Base-by-base conservation (phyloP, 805 yeast species). In the Sugiyamaella lignohabitans region DNA sequence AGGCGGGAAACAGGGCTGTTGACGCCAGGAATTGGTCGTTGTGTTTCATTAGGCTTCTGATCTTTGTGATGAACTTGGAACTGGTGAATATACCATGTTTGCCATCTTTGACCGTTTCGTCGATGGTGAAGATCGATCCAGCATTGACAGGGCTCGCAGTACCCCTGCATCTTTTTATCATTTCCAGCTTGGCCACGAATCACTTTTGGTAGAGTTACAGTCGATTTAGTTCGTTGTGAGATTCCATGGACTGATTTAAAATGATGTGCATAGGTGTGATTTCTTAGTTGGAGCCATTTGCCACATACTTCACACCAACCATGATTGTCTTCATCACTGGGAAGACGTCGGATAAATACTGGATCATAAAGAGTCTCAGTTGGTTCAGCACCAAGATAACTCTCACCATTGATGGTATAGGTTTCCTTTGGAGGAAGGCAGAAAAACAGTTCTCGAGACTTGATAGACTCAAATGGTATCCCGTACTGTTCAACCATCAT, bases 201-300 rank as follows among this genome's bases (percentile, higher is more conserved):
- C 3, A 49, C 27, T 22, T 27, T 21, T 16, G 54, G 54, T 10
- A 51, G 44, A 3, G 14, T 38, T 4, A 51, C 54, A 6, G 43
- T 35, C 2, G 43, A 11, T 30, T 49, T 49, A 34, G 52, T 44
- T 20, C 54, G 37, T 27, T 51, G 54, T 10, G 82, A 49, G 11
- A 52, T 24, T 17, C 55, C 55, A 35, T 52, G 55, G 63, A 70
- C 63, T 47, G 81, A 80, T 57, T 69, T 73, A 27, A 62, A 66
- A 52, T 65, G 76, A 51, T 73, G 77, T 50, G 80, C 80, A 29
- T 80, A 76, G 55, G 66, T 64, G 56, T 70, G 53, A 40, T 52
- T 52, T 30, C 55, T 27, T 22, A 52, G 38, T 38, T 50, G 53
- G 19, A 52, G 38, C 55, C 55, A 52, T 23, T 37, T 40, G 11